These are phyloP conservation scores for Chytriomyces sp. DNA, from an alignment of 192 early-diverging fungal genomes.

Conservation along the genomic window DNA sequence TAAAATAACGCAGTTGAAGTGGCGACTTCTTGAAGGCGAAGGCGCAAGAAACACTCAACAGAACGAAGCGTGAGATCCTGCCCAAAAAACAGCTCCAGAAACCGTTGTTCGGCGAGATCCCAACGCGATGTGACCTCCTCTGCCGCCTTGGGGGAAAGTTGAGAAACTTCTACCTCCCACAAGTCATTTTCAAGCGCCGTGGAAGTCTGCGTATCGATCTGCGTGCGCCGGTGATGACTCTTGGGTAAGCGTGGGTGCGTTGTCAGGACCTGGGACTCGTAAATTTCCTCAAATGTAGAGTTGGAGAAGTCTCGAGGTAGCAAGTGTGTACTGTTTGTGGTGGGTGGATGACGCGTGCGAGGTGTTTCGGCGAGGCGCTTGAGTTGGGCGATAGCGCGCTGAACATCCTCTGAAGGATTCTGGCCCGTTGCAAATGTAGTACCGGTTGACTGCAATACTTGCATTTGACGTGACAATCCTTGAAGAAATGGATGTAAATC, in stretches of 20 bases:
- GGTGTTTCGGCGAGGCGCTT: too few relatives aligned
- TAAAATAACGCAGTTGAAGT: too few relatives aligned
- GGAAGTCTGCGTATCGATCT: background rate
- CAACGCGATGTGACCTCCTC: constrained; percentile 14
- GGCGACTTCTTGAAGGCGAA: background rate
- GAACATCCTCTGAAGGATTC: background rate
- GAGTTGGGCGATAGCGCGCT: background rate
- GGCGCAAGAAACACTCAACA: background rate
- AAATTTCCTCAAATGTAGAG: constrained; percentile 15
- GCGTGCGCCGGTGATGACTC: background rate
- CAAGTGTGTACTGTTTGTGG: too few relatives aligned
- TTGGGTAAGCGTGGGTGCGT: background rate
- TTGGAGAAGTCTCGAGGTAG: constrained; percentile 23
- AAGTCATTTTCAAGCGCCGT: background rate
- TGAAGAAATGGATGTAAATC: too few relatives aligned
- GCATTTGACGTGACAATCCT: too few relatives aligned
- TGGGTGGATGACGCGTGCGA: too few relatives aligned
- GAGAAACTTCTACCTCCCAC: too few relatives aligned
- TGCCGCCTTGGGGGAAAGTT: too few relatives aligned
- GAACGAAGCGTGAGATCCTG: constrained; percentile 24
- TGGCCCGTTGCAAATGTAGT: background rate
- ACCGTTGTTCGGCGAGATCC: constrained; percentile 27
- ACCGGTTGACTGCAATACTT: too few relatives aligned
- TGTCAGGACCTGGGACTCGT: background rate
- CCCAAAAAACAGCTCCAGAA: constrained; percentile 31